Evolutionary conservation across 257 asterid genomes (phyloP).

Genomic region (Scutellaria barbata): DNA sequence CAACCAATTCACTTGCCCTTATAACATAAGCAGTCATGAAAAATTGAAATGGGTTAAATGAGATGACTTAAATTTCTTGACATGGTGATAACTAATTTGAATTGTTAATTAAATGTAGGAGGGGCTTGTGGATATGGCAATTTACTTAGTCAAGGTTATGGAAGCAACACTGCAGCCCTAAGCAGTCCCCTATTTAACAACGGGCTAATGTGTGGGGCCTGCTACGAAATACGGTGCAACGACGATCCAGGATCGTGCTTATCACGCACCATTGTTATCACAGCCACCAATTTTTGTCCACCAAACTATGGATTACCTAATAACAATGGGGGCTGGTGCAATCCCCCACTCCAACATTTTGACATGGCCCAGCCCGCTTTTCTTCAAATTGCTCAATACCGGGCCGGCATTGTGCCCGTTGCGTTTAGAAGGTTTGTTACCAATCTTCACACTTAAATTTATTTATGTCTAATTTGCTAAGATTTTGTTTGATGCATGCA

Average conservation of each 20-base stretch:
- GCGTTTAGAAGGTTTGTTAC: constrained; percentile 42
- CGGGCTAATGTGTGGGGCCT: constrained; percentile 43
- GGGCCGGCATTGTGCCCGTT: constrained; percentile 59
- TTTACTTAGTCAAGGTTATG: constrained; percentile 51
- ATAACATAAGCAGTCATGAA: no score
- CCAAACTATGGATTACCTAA: constrained; percentile 52
- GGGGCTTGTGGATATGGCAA: constrained; percentile 44
- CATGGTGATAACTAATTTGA: no score
- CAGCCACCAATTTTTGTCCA: constrained; percentile 67
- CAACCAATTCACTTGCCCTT: no score
- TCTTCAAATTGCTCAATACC: constrained; percentile 56
- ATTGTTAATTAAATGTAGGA: constrained; percentile 17
- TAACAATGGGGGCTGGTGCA: constrained; percentile 65
- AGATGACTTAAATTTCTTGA: no score
- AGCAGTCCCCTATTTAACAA: constrained; percentile 59
- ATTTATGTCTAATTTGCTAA: no score
- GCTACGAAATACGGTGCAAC: constrained; percentile 52
- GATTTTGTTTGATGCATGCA: no score
- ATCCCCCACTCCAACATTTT: constrained; percentile 61
- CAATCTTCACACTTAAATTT: no score
- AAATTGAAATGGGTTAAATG: no score
- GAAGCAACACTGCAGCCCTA: constrained; percentile 55
- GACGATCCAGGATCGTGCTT: constrained; percentile 48
- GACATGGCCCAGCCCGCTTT: constrained; percentile 60
- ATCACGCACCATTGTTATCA: constrained; percentile 43